Evolutionary conservation across 257 asterid genomes (phyloP), one percentile per base, ranked within the genome.

Genomic region (Orobanche coerulescens): DNA sequence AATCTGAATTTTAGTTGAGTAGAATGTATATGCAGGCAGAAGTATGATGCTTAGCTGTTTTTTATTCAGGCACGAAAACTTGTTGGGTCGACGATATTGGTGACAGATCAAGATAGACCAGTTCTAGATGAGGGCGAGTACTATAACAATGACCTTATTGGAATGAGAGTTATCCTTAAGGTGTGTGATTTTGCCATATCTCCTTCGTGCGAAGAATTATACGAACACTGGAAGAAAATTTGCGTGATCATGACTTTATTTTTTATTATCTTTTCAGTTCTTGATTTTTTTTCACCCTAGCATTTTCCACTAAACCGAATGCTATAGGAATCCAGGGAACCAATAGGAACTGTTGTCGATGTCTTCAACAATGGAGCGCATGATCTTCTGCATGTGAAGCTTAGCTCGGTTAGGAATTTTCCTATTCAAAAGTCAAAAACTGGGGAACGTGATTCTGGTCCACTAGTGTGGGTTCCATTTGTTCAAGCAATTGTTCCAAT

Each of bases 401-500:
- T 91, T 58, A 70, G 69, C 60, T 72, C 82, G 10, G 60, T 55
- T 60, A 65, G 47, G 62, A 67, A 69, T 67, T 57, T 51, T 59
- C 60, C 78, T 49, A 73, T 69, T 30, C 69, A 58, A 24, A 72
- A 62, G 53, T 72, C 73, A 15, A 52, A 74, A 68, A 28, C 7
- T 49, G 83, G 73, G 67, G 67, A 37, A 61, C 76, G 50, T 60
- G 77, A 75, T 64, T 71, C 88, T 72, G 94, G 84, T 61, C 93
- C 87, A 44, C 76, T 84, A 59, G 91, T 75, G 65, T 92, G 94
- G 95, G 75, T 92, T 66, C 98, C 98, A 30, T 92, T 92, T 75
- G 97, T 92, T 64, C 88, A 92, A 81, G 80, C 87, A 64, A 88
- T 88, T 75, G 95, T 92, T 62, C 98, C 98, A 14, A 62, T 69